Conservation (phyloP, 352 stramenopile genomes). For the Pythium sukuiense region DNA sequence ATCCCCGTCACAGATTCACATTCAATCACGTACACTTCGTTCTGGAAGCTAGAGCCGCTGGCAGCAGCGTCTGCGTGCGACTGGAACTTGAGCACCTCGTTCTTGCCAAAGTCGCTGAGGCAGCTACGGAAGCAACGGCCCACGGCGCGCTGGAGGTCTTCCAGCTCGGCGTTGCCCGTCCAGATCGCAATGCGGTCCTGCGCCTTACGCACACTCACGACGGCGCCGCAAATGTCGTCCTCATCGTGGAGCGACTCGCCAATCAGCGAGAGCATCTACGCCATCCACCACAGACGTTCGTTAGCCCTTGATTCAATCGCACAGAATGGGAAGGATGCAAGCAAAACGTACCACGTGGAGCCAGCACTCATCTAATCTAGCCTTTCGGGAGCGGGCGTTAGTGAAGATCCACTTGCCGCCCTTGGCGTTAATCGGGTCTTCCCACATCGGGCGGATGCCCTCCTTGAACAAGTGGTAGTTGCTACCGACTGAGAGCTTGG, state of each 20-base stretch:
- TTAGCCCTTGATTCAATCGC: neutral
- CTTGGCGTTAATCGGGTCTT: slow-evolving; percentile 93
- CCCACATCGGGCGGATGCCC: slow-evolving; percentile 96
- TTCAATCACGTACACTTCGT: slow-evolving; percentile 80
- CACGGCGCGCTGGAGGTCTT: slow-evolving; percentile 79
- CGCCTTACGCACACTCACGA: slow-evolving; percentile 94
- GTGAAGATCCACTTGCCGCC: slow-evolving; percentile 98
- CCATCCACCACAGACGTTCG: neutral
- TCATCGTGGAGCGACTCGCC: slow-evolving; percentile 95
- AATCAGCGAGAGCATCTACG: slow-evolving; percentile 93
- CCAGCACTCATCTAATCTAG: slow-evolving; percentile 95
- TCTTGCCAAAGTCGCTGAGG: slow-evolving; percentile 85
- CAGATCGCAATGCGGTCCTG: slow-evolving; percentile 97
- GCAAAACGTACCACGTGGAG: slow-evolving; percentile 86
- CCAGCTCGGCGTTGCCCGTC: slow-evolving; percentile 79
- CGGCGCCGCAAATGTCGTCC: slow-evolving; percentile 93
- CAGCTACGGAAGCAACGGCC: slow-evolving; percentile 77
- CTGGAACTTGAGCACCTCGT: slow-evolving; percentile 89
- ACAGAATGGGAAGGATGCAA: neutral
- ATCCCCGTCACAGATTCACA: neutral
- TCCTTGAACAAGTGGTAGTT: slow-evolving; percentile 99
- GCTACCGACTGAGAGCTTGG: slow-evolving; percentile 87
- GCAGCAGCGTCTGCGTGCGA: slow-evolving; percentile 84
- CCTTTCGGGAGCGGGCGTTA: slow-evolving; percentile 91
- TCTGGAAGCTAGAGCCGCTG: slow-evolving; percentile 89